phyloP scores from a whole-genome alignment of 768 basidiomycete species.

The Cubamyces lactineus region DNA sequence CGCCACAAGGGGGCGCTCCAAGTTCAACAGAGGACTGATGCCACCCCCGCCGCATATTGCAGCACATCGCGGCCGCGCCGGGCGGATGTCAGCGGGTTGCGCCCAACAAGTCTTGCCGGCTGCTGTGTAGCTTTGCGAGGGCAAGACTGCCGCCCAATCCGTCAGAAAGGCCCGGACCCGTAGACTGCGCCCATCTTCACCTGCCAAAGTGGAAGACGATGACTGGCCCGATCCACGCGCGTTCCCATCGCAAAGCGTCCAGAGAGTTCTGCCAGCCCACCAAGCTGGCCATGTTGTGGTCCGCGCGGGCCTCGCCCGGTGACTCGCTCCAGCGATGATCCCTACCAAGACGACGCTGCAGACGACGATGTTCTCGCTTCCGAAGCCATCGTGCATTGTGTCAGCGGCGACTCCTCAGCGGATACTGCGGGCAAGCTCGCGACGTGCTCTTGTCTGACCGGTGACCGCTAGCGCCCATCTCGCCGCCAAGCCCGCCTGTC shows the following conservation, averaged over 20 bases:
- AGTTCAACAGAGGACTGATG: conserved; percentile 5
- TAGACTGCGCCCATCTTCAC: not conserved
- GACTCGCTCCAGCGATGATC: conserved; percentile 1
- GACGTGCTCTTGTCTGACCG: conserved; percentile 2
- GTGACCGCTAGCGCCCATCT: conserved; percentile 2
- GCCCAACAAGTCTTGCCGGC: not conserved
- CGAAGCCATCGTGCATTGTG: conserved; percentile 10
- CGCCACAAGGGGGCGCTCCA: not conserved
- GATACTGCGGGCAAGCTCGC: conserved; percentile 6
- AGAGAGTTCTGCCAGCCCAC: not conserved
- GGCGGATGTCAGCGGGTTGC: not conserved
- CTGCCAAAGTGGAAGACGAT: conserved; percentile 1
- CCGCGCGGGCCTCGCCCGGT: not conserved
- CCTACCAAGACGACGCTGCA: conserved; percentile 3
- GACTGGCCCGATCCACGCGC: not conserved
- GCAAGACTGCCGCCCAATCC: not conserved
- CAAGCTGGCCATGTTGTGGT: not conserved
- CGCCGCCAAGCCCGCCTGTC: conserved; percentile 5
- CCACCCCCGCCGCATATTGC: not conserved
- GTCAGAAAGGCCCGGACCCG: not conserved
- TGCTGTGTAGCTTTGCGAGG: not conserved
- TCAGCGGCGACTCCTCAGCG: conserved; percentile 8
- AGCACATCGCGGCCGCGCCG: not conserved
- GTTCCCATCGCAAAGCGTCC: not conserved
- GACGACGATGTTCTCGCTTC: conserved; percentile 2